Percentiles rank a stretch among this genome's conserved stretches.
phyloP scores from a whole-genome alignment of 352 stramenopile species.

The Saprolegnia diclina region DNA sequence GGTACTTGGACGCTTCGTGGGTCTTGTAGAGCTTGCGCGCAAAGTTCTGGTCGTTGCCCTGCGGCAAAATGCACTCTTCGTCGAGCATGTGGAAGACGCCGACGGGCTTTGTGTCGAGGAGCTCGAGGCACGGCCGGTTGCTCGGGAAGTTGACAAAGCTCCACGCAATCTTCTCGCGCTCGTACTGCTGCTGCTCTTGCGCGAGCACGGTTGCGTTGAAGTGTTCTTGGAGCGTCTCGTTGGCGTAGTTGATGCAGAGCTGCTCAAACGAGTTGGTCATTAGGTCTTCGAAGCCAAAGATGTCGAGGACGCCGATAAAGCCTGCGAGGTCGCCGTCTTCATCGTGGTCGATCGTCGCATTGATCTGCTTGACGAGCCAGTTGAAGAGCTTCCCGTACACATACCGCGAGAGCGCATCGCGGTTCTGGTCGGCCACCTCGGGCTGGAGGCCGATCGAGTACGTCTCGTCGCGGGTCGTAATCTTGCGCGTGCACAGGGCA shows the following conservation, averaged over 20 bases:
- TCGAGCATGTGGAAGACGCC: conserved; percentile 82
- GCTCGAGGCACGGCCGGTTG: conserved; percentile 85
- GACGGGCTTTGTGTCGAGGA: conserved; percentile 82
- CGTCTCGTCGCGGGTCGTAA: conserved; percentile 90
- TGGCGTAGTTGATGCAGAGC: conserved; percentile 92
- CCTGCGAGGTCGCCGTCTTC: conserved; percentile 34
- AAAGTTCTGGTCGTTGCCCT: conserved; percentile 84
- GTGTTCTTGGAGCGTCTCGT: conserved; percentile 90
- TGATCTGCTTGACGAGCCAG: conserved; percentile 84
- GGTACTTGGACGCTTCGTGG: conserved; percentile 61
- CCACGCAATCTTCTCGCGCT: conserved; percentile 82
- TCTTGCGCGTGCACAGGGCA: conserved; percentile 87
- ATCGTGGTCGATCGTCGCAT: conserved; percentile 68
- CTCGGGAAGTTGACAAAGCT: conserved; percentile 88
- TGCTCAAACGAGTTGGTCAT: conserved; percentile 94
- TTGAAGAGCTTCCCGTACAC: conserved; percentile 95
- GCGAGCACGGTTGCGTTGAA: conserved; percentile 87
- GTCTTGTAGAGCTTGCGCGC: conserved; percentile 72
- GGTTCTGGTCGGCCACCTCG: conserved; percentile 79
- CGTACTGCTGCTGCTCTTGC: conserved; percentile 84
- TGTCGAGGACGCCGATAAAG: conserved; percentile 81
- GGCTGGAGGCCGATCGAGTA: conserved; percentile 72
- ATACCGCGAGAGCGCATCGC: conserved; percentile 92
- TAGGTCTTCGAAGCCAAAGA: conserved; percentile 85
- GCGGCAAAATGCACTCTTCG: conserved; percentile 86